Evolutionary conservation across 2,329 filamentous ascomycete species (phyloP).

Genomic region (Verticillium albo-atrum): DNA sequence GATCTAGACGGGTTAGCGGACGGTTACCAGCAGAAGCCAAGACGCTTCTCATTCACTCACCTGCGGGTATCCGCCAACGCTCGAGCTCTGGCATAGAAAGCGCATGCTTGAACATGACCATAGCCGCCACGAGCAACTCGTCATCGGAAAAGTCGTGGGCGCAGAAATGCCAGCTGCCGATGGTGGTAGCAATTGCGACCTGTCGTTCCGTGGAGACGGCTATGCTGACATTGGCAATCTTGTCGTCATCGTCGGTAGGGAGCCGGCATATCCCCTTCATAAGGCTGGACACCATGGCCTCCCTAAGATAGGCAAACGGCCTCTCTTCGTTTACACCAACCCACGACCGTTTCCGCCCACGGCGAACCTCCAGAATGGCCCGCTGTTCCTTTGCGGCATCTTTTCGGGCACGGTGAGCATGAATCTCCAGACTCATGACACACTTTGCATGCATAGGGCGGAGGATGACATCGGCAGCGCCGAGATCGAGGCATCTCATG

Average conservation of each 20-base stretch:
- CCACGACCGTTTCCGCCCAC: conserved; percentile 83
- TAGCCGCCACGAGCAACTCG: conserved; percentile 80
- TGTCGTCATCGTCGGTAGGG: conserved; percentile 53
- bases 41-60: conserved; percentile 41
- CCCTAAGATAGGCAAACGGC: conserved; percentile 82
- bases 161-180: conserved; percentile 82
- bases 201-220: conserved; percentile 63
- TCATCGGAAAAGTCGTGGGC: conserved; percentile 89
- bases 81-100: conserved; percentile 76
- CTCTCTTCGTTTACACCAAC: conserved; percentile 81
- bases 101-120: conserved; percentile 86
- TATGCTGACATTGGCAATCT: conserved; percentile 61
- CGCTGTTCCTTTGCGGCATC: conserved; percentile 70
- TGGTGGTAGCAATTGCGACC: conserved; percentile 58
- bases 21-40: conserved; percentile 10
- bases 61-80: conserved; percentile 72
- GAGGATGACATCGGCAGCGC: conserved; percentile 79
- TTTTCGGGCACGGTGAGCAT: conserved; percentile 78
- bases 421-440: conserved; percentile 71
- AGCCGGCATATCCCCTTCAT: conserved; percentile 85
- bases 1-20: conserved; percentile 53
- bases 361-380: conserved; percentile 65
- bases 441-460: conserved; percentile 73
- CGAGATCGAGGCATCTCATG: conserved; percentile 74
- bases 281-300: conserved; percentile 88